Conservation (phyloP, 805 yeast genomes). For the Wickerhamiella spandovensis region DNA sequence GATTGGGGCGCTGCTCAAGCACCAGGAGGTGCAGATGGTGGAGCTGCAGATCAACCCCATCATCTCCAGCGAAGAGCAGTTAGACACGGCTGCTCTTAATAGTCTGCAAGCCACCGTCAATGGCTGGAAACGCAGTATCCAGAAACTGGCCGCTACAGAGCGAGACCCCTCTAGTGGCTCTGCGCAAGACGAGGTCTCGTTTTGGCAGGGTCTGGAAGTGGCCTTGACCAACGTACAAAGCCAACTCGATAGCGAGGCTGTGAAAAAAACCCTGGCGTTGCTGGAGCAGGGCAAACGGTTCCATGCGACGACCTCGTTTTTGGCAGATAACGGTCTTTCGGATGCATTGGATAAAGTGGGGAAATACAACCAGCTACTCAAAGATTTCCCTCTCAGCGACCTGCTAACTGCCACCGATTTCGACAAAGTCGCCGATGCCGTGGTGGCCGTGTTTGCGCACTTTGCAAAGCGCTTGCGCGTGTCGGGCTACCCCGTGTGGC, state of each 20-base stretch:
- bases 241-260: constrained; percentile 44
- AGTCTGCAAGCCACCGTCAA: constrained; percentile 57
- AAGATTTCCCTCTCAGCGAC: constrained; percentile 56
- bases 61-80: constrained; percentile 23
- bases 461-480: constrained; percentile 45
- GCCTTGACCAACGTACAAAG: constrained; percentile 42
- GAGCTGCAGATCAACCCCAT: constrained; percentile 15
- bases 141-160: constrained; percentile 38
- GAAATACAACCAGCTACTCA: constrained; percentile 48
- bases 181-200: constrained; percentile 55
- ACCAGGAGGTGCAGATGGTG: constrained; percentile 49
- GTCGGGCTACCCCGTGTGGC: constrained; percentile 46
- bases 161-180: constrained; percentile 45
- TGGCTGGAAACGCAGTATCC: constrained; percentile 57
- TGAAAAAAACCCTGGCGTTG: constrained; percentile 43
- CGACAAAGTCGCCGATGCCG: constrained; percentile 31
- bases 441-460: constrained; percentile 41
- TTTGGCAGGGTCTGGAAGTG: constrained; percentile 63
- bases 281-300: constrained; percentile 62
- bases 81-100: constrained; percentile 49
- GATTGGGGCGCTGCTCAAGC: constrained; percentile 52
- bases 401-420: constrained; percentile 37
- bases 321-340: constrained; percentile 56
- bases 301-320: constrained; percentile 61
- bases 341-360: constrained; percentile 39